Percentiles rank a stretch among this genome's conserved stretches.
phyloP scores from a whole-genome alignment of 2,329 filamentous ascomycete genomes.

The Dothistroma septosporum region DNA sequence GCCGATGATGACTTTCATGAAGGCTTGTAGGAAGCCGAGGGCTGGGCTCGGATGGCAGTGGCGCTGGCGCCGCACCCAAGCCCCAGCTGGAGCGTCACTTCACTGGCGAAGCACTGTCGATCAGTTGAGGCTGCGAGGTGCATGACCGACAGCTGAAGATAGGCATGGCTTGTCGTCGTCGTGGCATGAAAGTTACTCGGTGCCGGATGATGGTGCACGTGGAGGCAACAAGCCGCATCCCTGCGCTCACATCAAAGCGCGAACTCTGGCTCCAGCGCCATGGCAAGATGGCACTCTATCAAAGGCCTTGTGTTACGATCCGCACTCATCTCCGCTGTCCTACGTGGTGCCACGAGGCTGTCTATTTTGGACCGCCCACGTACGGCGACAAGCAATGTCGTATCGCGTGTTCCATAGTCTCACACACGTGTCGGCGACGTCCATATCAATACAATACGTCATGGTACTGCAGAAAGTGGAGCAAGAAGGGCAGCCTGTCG shows the following conservation, averaged over 20 bases:
- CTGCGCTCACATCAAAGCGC: slow-evolving; percentile 4
- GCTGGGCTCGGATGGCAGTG: not conserved
- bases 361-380: not conserved
- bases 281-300: not conserved
- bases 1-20: not conserved
- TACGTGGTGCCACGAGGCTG: not conserved
- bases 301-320: not conserved
- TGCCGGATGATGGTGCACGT: slow-evolving; percentile 9
- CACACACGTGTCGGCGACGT: not conserved
- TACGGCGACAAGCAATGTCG: not conserved
- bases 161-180: slow-evolving; percentile 1
- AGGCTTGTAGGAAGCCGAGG: not conserved
- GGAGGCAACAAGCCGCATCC: slow-evolving; percentile 10
- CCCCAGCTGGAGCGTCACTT: not conserved
- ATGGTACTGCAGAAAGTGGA: not conserved
- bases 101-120: slow-evolving; percentile 2
- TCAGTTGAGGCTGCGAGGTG: slow-evolving; percentile 10
- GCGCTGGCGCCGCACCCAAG: not conserved
- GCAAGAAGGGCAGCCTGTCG: not conserved
- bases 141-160: not conserved
- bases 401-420: not conserved
- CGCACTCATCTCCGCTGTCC: slow-evolving; percentile 5
- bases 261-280: slow-evolving; percentile 4
- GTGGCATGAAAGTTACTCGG: slow-evolving; percentile 9
- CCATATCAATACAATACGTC: not conserved